These are phyloP conservation scores for Ophiosphaerella korrae DNA, from an alignment of 2,329 filamentous ascomycete genomes.

Conservation along the genomic window DNA sequence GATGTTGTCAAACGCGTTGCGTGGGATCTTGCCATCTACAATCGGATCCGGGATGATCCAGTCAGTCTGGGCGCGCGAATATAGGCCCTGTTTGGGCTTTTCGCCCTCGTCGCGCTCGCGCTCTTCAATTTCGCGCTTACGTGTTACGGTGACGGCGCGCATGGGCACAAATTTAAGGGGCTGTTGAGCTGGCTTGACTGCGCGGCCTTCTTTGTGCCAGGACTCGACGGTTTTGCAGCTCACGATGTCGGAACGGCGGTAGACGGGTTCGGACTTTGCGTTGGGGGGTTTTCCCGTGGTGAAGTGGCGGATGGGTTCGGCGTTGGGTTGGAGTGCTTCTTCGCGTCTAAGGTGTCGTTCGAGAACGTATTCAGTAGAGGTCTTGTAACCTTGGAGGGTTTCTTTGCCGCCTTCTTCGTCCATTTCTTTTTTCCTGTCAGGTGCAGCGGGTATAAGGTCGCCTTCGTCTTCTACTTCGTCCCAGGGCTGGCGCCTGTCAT, in stretches of 20 bases:
- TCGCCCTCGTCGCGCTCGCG: constrained; percentile 76
- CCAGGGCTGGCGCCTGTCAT: constrained; percentile 64
- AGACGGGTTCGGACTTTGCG: constrained; percentile 79
- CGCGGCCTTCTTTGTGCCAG: constrained; percentile 95
- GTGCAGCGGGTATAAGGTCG: constrained; percentile 74
- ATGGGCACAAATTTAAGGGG: constrained; percentile 88
- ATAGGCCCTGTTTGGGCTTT: constrained; percentile 86
- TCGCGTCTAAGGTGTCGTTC: constrained; percentile 88
- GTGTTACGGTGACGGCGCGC: constrained; percentile 84
- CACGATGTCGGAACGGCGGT: constrained; percentile 76
- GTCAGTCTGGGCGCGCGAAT: constrained; percentile 82
- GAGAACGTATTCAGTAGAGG: constrained; percentile 82
- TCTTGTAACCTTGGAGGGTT: constrained; percentile 86
- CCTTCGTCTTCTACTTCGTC: constrained; percentile 81
- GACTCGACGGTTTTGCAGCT: constrained; percentile 90
- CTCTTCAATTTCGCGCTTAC: constrained; percentile 88
- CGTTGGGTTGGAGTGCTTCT: constrained; percentile 76
- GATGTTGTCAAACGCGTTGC: constrained; percentile 95
- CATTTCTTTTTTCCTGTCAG: constrained; percentile 67
- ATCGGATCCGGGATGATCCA: constrained; percentile 95
- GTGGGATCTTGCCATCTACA: constrained; percentile 81
- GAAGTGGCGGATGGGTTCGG: constrained; percentile 76
- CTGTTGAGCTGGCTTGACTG: constrained; percentile 69
- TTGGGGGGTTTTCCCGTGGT: constrained; percentile 75
- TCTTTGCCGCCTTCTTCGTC: constrained; percentile 71